Percentiles rank a stretch among this genome's conserved stretches.
Evolutionary conservation across 768 basidiomycete genomes (phyloP).

Genomic region (Calvatia gigantea): DNA sequence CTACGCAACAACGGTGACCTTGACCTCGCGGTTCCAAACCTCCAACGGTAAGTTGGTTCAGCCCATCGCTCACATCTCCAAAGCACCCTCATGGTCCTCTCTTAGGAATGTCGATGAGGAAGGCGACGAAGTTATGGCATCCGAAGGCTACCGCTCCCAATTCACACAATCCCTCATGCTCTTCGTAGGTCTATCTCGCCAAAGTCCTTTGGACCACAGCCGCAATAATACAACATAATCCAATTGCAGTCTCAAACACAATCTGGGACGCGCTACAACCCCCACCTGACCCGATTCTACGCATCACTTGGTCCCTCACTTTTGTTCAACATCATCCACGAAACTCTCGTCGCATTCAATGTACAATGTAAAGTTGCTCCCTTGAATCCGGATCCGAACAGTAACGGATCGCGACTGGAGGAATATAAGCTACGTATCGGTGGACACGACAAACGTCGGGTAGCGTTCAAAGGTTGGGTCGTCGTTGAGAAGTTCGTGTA

Average conservation of each 20-base stretch:
- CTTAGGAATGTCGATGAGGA: conserved; percentile 43
- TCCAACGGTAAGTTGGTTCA: conserved; percentile 26
- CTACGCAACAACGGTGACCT: conserved; percentile 74
- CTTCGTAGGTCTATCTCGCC: conserved; percentile 56
- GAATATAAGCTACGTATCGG: conserved; percentile 54
- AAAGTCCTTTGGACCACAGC: background rate
- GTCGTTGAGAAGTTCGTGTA: conserved; percentile 57
- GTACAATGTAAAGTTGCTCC: conserved; percentile 45
- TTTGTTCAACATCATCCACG: conserved; percentile 51
- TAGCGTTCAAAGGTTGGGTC: conserved; percentile 72
- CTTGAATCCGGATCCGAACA: too few species aligned
- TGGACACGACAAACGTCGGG: conserved; percentile 60
- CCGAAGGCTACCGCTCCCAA: conserved; percentile 55
- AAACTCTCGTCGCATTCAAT: conserved; percentile 43
- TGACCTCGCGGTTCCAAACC: conserved; percentile 59
- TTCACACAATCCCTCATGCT: conserved; percentile 81
- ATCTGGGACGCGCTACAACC: conserved; percentile 65
- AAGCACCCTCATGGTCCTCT: background rate
- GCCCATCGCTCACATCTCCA: background rate
- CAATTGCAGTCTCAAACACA: conserved; percentile 74
- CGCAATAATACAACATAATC: background rate
- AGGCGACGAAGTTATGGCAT: conserved; percentile 57
- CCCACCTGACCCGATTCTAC: conserved; percentile 82
- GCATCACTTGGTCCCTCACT: conserved; percentile 50
- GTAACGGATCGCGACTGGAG: background rate